These are phyloP conservation scores for Globisporangium parvum DNA, from an alignment of 352 stramenopile genomes.

Conservation along the genomic window DNA sequence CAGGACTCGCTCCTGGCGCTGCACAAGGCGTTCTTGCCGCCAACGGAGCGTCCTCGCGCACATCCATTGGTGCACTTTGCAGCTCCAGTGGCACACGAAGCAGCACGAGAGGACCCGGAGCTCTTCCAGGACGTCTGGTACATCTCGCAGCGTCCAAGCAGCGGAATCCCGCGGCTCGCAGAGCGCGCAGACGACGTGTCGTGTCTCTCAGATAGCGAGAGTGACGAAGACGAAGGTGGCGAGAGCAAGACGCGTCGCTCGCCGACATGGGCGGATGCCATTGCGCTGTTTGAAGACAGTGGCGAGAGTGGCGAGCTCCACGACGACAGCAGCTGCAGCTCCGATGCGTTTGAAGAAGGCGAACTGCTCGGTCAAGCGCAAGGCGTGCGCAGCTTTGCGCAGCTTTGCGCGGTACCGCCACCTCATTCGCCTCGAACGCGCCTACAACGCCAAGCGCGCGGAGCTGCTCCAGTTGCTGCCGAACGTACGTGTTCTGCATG, in stretches of 20 bases:
- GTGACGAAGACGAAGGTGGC: constrained; percentile 39
- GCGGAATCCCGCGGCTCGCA: constrained; percentile 28
- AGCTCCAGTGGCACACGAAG: too few relatives aligned
- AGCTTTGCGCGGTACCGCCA: constrained; percentile 55
- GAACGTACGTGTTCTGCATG: constrained; percentile 26
- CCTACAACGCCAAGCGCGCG: constrained; percentile 46
- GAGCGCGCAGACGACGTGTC: constrained; percentile 33
- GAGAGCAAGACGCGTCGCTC: not conserved
- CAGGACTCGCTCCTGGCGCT: constrained; percentile 13
- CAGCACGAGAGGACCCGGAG: not conserved
- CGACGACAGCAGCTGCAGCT: constrained; percentile 1
- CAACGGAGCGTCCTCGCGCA: constrained; percentile 18
- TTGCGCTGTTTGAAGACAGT: constrained; percentile 21
- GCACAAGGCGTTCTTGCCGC: constrained; percentile 16
- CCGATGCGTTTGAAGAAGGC: constrained; percentile 25
- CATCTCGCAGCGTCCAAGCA: constrained; percentile 14
- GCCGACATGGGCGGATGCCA: constrained; percentile 26
- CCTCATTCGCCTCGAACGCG: constrained; percentile 50
- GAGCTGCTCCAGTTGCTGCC: constrained; percentile 44
- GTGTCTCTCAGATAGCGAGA: constrained; percentile 71
- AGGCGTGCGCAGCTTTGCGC: constrained; percentile 35
- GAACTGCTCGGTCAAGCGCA: constrained; percentile 30
- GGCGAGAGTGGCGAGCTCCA: not conserved
- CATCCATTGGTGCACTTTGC: constrained; percentile 16
- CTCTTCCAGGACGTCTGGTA: constrained; percentile 45